Evolutionary conservation across 192 early-diverging fungal species (phyloP).

Genomic region (Linnemannia hyalina): DNA sequence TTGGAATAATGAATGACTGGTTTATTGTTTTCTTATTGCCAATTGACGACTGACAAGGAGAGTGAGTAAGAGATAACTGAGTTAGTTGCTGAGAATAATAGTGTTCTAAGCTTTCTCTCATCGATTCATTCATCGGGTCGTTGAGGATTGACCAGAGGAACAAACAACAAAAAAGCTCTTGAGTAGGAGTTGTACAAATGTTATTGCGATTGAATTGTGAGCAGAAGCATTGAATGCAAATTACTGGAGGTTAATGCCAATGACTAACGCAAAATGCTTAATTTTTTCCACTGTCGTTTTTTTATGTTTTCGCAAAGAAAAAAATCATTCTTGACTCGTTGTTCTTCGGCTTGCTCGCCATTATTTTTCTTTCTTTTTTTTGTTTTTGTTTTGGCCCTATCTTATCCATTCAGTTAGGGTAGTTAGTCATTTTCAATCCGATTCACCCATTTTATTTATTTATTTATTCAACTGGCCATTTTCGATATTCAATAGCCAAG

Average conservation of each 20-base stretch:
- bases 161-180: background rate
- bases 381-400: background rate
- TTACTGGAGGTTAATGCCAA: background rate
- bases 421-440: background rate
- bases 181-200: background rate
- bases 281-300: background rate
- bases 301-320: background rate
- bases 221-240: background rate
- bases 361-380: background rate
- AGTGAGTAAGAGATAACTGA: background rate
- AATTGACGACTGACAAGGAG: background rate
- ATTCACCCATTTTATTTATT: background rate
- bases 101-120: background rate
- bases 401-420: background rate
- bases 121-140: background rate
- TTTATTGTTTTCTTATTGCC: background rate
- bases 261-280: conserved; percentile 21
- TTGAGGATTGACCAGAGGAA: background rate
- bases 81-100: background rate
- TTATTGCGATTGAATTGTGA: background rate
- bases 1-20: background rate
- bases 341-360: background rate
- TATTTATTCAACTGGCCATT: background rate
- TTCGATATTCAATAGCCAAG: too few relatives aligned
- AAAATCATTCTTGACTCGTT: background rate